Conservation (phyloP, 1,284 basidiomycete genomes). For the Heterobasidion irregulare region DNA sequence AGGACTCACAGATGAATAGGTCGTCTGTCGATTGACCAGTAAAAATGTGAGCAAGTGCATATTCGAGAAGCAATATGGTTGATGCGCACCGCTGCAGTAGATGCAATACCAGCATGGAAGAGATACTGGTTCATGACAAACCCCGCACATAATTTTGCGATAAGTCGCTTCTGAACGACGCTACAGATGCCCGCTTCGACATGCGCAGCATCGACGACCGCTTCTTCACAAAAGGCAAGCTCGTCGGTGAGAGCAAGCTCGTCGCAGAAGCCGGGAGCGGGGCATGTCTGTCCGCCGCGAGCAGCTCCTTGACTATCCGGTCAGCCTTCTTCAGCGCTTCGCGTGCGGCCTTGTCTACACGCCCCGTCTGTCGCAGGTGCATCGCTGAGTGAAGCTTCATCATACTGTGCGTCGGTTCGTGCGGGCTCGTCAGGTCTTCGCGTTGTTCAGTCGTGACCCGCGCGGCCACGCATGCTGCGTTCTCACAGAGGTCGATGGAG, state of each 20-base stretch:
- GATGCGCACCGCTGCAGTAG: slow-evolving; percentile 11
- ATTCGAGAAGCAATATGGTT: not conserved
- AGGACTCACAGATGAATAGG: slow-evolving; percentile 7
- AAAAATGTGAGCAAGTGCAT: not conserved
- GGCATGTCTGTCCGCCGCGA: too few species aligned
- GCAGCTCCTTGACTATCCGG: not conserved
- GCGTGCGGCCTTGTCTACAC: not conserved
- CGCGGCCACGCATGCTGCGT: not conserved
- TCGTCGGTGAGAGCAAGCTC: not conserved
- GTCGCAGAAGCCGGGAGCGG: not conserved
- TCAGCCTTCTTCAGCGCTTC: slow-evolving; percentile 5
- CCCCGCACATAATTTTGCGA: slow-evolving; percentile 4
- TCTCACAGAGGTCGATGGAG: slow-evolving; percentile 6
- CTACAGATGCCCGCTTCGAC: not conserved
- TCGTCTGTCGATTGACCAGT: not conserved
- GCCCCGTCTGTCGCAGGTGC: not conserved
- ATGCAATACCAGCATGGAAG: slow-evolving; percentile 15
- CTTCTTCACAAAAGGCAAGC: not conserved
- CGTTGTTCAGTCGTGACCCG: slow-evolving; percentile 1
- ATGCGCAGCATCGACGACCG: not conserved
- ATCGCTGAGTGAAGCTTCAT: slow-evolving; percentile 2
- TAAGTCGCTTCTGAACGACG: not conserved
- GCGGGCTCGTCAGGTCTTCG: not conserved
- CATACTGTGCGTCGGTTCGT: slow-evolving; percentile 8
- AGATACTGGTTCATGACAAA: slow-evolving; percentile 6